Evolutionary conservation across 257 asterid genomes (phyloP).

Genomic region (Echium plantagineum): DNA sequence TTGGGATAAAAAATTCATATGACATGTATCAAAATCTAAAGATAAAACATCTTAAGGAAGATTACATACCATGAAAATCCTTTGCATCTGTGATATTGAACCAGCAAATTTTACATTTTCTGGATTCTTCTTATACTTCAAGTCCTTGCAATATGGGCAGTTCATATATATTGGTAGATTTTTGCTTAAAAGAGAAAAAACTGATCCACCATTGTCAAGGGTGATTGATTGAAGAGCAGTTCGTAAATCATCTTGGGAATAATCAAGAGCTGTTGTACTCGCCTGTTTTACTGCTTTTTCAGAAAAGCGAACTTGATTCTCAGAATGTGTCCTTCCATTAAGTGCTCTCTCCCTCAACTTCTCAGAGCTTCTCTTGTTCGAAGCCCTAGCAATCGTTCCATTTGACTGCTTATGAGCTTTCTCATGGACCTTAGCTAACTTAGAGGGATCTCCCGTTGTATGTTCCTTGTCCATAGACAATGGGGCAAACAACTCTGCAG

Average conservation of each 20-base stretch:
- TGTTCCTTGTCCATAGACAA: constrained; percentile 29
- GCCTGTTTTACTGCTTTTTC: constrained; percentile 33
- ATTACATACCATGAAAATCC: constrained; percentile 72
- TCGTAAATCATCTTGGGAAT: constrained; percentile 32
- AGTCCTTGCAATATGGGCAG: constrained; percentile 75
- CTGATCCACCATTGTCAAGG: constrained; percentile 39
- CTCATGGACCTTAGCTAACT: constrained; percentile 45
- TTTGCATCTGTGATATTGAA: constrained; percentile 81
- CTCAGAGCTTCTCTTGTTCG: constrained; percentile 38
- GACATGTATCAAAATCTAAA: not conserved
- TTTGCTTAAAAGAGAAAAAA: constrained; percentile 47
- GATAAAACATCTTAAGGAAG: not conserved
- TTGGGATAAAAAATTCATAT: not conserved
- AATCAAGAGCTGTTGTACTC: constrained; percentile 16
- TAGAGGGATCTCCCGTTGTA: constrained; percentile 32
- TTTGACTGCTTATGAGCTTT: constrained; percentile 50
- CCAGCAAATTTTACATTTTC: constrained; percentile 53
- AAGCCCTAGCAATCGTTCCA: constrained; percentile 35
- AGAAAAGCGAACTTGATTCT: constrained; percentile 32
- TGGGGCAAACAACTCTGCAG: constrained; percentile 38
- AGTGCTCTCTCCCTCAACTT: constrained; percentile 45
- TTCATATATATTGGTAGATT: constrained; percentile 78
- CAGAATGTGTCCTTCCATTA: constrained; percentile 24
- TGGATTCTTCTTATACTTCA: constrained; percentile 27
- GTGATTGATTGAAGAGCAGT: constrained; percentile 28